phyloP scores from a whole-genome alignment of 2,329 filamentous ascomycete species.

The Sordariomycetes sp. region DNA sequence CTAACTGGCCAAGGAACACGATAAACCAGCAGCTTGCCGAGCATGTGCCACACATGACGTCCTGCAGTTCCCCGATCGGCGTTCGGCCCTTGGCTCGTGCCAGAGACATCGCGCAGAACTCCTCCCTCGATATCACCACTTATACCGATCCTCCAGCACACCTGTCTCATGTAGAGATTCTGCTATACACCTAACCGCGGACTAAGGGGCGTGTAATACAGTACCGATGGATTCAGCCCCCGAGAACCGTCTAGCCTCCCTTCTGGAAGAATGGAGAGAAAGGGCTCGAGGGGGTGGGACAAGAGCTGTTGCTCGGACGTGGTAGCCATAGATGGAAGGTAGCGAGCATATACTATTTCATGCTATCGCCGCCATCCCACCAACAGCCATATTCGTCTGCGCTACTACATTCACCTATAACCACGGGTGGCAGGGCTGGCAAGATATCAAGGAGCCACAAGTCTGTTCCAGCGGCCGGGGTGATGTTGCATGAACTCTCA shows the following conservation, averaged over 20 bases:
- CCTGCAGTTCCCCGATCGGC: background rate
- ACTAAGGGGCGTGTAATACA: background rate
- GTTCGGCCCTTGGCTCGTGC: no score
- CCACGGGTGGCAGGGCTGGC: background rate
- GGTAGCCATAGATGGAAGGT: background rate
- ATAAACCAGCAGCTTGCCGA: no score
- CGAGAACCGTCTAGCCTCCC: background rate
- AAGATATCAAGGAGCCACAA: no score
- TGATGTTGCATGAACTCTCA: no score
- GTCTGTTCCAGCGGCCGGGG: no score
- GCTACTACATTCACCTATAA: background rate
- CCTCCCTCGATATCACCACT: background rate
- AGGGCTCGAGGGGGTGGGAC: conserved; percentile 22
- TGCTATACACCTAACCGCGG: background rate
- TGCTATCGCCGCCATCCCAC: background rate
- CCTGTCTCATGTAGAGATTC: background rate
- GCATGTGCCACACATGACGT: no score
- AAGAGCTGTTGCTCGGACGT: background rate
- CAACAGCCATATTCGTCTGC: background rate
- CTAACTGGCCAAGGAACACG: no score
- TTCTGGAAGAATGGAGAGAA: background rate
- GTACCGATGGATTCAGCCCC: background rate
- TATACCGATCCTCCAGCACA: background rate
- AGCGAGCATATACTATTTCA: background rate
- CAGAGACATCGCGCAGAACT: background rate